Evolutionary conservation across 2,329 filamentous ascomycete genomes (phyloP).

Genomic region (Claviceps sp.): DNA sequence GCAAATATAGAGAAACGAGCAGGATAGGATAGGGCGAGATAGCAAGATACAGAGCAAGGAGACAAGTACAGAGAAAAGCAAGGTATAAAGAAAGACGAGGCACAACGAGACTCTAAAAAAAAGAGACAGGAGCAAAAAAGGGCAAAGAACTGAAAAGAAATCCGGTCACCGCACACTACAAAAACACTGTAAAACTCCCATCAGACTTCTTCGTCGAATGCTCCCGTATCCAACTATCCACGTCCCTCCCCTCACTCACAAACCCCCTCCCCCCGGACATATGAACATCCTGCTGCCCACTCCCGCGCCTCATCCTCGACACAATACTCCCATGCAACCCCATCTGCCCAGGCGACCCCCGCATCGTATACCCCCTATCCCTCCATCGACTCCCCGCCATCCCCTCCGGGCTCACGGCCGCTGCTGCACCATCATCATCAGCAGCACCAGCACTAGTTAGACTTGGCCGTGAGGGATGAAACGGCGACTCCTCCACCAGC

Average conservation of each 20-base stretch:
- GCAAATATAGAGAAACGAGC: too few species aligned
- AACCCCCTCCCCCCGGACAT: constrained; percentile 8
- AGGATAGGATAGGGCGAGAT: neutral
- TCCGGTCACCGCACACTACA: constrained; percentile 5
- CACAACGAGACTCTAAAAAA: neutral
- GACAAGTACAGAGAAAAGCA: neutral
- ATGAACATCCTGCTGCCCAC: constrained; percentile 3
- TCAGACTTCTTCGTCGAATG: constrained; percentile 12
- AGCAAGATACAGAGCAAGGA: neutral
- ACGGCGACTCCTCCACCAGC: constrained; percentile 21
- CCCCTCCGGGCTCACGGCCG: constrained; percentile 5
- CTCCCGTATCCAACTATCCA: constrained; percentile 7
- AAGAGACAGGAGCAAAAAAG: neutral
- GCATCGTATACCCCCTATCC: neutral
- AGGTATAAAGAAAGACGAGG: neutral
- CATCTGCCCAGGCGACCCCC: constrained; percentile 1
- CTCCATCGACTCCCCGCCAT: constrained; percentile 6
- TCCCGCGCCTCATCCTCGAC: constrained; percentile 3
- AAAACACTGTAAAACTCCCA: constrained; percentile 15
- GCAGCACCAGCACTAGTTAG: constrained; percentile 11
- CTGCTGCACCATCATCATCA: constrained; percentile 2
- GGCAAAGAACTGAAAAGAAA: neutral
- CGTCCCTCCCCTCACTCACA: neutral
- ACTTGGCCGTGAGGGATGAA: constrained; percentile 24
- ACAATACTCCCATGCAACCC: constrained; percentile 3